A percentile compares a stretch with the other conserved stretches of the same genome.
Conservation (phyloP, 257 asterid genomes). For the Ilex asprella region DNA sequence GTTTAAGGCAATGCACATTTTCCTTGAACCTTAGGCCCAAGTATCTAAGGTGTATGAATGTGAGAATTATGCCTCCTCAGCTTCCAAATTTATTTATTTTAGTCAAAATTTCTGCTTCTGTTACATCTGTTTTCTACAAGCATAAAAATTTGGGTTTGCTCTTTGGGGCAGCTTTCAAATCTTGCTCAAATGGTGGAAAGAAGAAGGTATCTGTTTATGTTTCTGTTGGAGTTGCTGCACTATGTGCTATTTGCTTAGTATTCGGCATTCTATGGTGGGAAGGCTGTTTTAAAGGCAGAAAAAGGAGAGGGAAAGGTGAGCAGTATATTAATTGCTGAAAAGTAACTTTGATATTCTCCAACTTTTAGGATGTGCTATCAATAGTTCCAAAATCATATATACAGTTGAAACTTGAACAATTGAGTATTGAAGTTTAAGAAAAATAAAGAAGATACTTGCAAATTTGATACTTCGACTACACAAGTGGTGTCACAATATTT, state of each 20-base stretch:
- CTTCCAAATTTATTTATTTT: no score
- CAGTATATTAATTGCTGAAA: neutral
- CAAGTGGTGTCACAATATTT: no score
- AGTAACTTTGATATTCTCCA: slow-evolving; percentile 3
- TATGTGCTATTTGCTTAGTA: slow-evolving; percentile 22
- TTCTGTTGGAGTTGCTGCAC: slow-evolving; percentile 38
- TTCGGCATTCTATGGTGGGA: slow-evolving; percentile 66
- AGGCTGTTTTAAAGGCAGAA: slow-evolving; percentile 36
- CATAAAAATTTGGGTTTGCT: slow-evolving; percentile 9
- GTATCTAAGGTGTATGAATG: no score
- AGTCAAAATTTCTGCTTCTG: neutral
- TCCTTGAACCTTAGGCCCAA: no score
- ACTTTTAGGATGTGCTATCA: no score
- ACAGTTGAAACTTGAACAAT: no score
- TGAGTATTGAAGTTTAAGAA: no score
- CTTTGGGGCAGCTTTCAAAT: slow-evolving; percentile 49
- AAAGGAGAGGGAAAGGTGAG: slow-evolving; percentile 41
- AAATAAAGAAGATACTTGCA: no score
- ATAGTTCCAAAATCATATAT: no score
- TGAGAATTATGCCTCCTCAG: no score
- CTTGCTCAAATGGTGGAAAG: slow-evolving; percentile 54
- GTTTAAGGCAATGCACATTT: no score
- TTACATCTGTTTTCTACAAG: slow-evolving; percentile 1
- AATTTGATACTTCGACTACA: no score
- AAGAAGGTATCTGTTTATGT: slow-evolving; percentile 41